Percentiles rank a stretch among this genome's conserved stretches.
phyloP scores from a whole-genome alignment of 495 filamentous ascomycete species.

The Podospora comata region DNA sequence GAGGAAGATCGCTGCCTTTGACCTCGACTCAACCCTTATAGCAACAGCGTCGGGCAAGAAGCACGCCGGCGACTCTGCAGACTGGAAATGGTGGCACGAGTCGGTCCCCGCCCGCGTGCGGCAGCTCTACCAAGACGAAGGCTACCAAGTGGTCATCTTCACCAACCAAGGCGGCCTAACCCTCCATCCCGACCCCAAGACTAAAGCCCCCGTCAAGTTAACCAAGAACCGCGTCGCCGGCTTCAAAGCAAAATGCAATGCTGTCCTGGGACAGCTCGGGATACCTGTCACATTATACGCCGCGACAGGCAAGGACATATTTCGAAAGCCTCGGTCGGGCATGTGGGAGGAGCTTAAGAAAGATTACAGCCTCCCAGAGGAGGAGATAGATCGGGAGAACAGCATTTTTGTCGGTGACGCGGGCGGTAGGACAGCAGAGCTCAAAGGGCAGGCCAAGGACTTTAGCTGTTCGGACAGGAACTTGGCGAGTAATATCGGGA shows the following conservation, averaged over 20 bases:
- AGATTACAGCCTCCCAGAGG: conserved; percentile 65
- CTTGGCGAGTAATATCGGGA: conserved; percentile 76
- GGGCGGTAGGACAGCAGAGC: conserved; percentile 47
- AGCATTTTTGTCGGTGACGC: conserved; percentile 93
- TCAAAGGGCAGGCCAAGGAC: conserved; percentile 41
- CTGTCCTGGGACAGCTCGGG: conserved; percentile 67
- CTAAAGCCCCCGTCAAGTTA: conserved; percentile 61
- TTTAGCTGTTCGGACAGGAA: conserved; percentile 80
- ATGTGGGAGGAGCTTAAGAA: conserved; percentile 86
- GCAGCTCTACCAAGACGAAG: conserved; percentile 61
- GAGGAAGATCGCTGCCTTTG: conserved; percentile 80
- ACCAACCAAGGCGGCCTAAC: conserved; percentile 85
- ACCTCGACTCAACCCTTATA: conserved; percentile 90
- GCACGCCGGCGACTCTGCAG: conserved; percentile 63
- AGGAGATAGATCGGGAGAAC: conserved; percentile 59
- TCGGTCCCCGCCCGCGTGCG: conserved; percentile 63
- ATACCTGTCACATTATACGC: conserved; percentile 81
- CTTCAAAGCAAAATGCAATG: conserved; percentile 75
- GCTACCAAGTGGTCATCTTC: conserved; percentile 74
- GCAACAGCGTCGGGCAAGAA: conserved; percentile 73
- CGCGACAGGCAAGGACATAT: conserved; percentile 73
- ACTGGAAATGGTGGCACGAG: conserved; percentile 95
- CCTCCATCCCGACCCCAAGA: conserved; percentile 58
- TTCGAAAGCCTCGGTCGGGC: conserved; percentile 79
- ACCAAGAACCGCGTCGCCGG: conserved; percentile 58